Conservation (phyloP, 331 rosid genomes). For the Cucumis variabilis region DNA sequence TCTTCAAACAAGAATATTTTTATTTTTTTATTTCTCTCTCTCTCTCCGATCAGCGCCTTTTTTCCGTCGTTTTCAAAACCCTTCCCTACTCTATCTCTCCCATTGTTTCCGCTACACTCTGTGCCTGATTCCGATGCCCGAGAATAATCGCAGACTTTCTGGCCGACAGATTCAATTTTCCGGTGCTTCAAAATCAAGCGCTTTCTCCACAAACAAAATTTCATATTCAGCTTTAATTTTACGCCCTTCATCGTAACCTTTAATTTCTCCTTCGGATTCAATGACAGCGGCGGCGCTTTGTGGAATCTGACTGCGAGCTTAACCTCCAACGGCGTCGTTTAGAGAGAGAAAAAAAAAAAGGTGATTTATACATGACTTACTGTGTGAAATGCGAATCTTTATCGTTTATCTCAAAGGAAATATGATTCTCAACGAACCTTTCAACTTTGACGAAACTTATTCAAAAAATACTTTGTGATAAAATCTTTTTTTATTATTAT, state of each 20-base stretch:
- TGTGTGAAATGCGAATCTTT: constrained; percentile 4
- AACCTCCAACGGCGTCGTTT: not conserved
- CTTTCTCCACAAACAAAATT: not conserved
- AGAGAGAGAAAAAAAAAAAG: not conserved
- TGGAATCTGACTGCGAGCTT: not conserved
- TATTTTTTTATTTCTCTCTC: not conserved
- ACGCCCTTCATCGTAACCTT: not conserved
- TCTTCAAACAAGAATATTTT: not conserved
- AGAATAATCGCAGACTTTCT: constrained; percentile 16
- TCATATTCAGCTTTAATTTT: not conserved
- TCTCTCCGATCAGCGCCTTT: not conserved
- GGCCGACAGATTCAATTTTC: constrained; percentile 11
- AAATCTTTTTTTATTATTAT: not conserved
- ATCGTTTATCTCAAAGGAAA: not conserved
- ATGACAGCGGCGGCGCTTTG: no score
- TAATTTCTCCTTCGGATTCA: not conserved
- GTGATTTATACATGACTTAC: not conserved
- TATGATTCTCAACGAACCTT: not conserved
- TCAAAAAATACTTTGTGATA: not conserved
- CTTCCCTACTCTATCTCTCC: not conserved
- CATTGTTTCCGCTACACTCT: not conserved
- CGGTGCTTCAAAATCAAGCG: not conserved
- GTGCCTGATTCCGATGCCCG: not conserved
- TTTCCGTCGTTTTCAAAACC: not conserved
- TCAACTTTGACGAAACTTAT: not conserved